Percentiles rank a stretch among this genome's conserved stretches.
Conservation (phyloP, 768 basidiomycete species). For the Boletales sp. region DNA sequence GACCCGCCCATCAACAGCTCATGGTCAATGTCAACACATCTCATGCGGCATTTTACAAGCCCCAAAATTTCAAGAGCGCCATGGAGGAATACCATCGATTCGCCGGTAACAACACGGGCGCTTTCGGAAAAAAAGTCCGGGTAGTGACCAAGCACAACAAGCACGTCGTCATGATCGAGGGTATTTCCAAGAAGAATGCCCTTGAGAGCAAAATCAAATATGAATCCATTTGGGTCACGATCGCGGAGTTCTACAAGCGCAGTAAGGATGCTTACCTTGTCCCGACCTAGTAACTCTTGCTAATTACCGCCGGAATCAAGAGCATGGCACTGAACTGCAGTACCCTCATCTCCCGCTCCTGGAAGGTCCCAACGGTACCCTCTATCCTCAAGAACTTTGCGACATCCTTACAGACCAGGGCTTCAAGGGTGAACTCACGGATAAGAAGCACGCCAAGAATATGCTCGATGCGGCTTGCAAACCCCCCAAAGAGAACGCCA, state of each 20-base stretch:
- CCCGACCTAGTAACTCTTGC: too few relatives aligned
- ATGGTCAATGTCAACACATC: conserved; percentile 54
- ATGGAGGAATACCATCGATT: conserved; percentile 39
- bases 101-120: conserved; percentile 48
- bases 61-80: conserved; percentile 39
- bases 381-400: conserved; percentile 47
- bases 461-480: conserved; percentile 50
- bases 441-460: conserved; percentile 38
- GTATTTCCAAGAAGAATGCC: conserved; percentile 38
- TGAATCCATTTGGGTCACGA: conserved; percentile 33
- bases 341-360: conserved; percentile 40
- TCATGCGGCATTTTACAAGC: conserved; percentile 45
- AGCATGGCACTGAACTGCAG: conserved; percentile 34
- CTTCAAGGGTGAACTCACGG: conserved; percentile 46
- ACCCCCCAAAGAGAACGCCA: conserved; percentile 43
- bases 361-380: conserved; percentile 33
- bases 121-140: conserved; percentile 62
- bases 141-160: conserved; percentile 62
- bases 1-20: conserved; percentile 40
- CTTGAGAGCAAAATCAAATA: conserved; percentile 40
- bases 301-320: conserved; percentile 22
- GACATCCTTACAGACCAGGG: conserved; percentile 39
- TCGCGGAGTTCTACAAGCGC: conserved; percentile 42
- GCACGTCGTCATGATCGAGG: conserved; percentile 64
- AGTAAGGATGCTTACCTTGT: conserved; percentile 28